phyloP scores from a whole-genome alignment of 768 basidiomycete genomes.

The Saitozyma sp. region DNA sequence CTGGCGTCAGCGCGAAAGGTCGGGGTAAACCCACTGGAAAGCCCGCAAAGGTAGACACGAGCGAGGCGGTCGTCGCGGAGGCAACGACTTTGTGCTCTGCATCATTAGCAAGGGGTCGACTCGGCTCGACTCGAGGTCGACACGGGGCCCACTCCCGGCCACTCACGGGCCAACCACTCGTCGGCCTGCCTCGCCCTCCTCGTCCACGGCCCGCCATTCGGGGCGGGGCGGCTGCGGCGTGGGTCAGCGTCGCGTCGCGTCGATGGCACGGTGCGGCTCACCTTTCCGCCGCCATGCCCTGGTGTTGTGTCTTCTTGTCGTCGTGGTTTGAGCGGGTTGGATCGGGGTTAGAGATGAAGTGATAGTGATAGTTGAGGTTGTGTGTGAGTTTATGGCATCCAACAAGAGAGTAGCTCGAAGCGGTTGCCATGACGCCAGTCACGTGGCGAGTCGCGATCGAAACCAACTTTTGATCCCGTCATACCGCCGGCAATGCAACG shows the following conservation, averaged over 20 bases:
- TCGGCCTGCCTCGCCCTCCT: conserved; percentile 27
- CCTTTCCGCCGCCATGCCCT: conserved; percentile 45
- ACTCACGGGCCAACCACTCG: conserved; percentile 46
- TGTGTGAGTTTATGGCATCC: not conserved
- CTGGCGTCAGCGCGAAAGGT: conserved; percentile 52
- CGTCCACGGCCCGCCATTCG: conserved; percentile 40
- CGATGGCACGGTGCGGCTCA: conserved; percentile 5
- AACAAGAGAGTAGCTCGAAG: too few relatives aligned
- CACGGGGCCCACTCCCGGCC: not conserved
- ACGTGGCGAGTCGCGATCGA: too few relatives aligned
- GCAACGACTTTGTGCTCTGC: conserved; percentile 56
- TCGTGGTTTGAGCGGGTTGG: not conserved
- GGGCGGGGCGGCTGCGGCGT: conserved; percentile 32
- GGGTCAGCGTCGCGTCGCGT: not conserved
- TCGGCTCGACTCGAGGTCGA: not conserved
- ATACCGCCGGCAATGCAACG: too few relatives aligned
- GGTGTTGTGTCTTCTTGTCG: not conserved
- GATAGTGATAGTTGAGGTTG: not conserved
- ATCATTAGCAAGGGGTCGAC: conserved; percentile 3
- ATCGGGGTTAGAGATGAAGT: not conserved
- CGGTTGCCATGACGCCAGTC: too few relatives aligned
- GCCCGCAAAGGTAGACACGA: conserved; percentile 87
- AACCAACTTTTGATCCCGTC: too few relatives aligned
- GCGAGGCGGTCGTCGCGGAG: conserved; percentile 85
- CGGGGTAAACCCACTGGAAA: conserved; percentile 65